These are phyloP conservation scores for Xylariaceae sp. DNA, from an alignment of 2,329 filamentous ascomycete genomes.

Conservation along the genomic window DNA sequence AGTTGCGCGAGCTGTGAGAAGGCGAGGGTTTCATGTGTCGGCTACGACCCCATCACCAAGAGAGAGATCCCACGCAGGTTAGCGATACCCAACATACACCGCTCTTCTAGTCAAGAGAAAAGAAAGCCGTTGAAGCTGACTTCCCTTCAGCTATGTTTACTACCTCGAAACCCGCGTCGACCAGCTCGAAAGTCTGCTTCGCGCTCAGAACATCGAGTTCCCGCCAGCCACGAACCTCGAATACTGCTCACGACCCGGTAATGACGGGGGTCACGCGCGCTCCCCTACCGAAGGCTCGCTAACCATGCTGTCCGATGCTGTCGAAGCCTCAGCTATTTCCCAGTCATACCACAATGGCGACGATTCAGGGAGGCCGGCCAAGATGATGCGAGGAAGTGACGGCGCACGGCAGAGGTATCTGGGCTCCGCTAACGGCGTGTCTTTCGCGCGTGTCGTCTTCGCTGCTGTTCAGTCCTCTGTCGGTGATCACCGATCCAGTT, in stretches of 20 bases:
- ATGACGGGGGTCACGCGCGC: slow-evolving; percentile 34
- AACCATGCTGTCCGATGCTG: slow-evolving; percentile 33
- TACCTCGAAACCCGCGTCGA: slow-evolving; percentile 86
- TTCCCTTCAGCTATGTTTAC: slow-evolving; percentile 72
- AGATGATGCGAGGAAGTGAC: slow-evolving; percentile 35
- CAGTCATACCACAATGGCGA: slow-evolving; percentile 35
- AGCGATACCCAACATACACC: slow-evolving; percentile 39
- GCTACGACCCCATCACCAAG: slow-evolving; percentile 95
- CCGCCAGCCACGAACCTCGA: slow-evolving; percentile 71
- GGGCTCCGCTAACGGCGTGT: slow-evolving; percentile 85
- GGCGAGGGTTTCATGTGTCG: slow-evolving; percentile 85
- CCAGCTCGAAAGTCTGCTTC: slow-evolving; percentile 76
- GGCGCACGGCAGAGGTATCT: slow-evolving; percentile 77
- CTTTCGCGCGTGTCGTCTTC: slow-evolving; percentile 90
- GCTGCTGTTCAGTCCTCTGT: slow-evolving; percentile 80
- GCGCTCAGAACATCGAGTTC: slow-evolving; percentile 66
- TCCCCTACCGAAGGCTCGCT: slow-evolving; percentile 36
- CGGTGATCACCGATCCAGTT: slow-evolving; percentile 62
- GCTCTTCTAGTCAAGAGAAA: neutral
- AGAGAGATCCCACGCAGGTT: slow-evolving; percentile 90
- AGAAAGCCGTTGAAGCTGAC: slow-evolving; percentile 15
- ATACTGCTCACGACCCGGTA: slow-evolving; percentile 50
- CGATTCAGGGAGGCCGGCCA: slow-evolving; percentile 54
- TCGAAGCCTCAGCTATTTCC: slow-evolving; percentile 30
- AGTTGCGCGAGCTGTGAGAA: slow-evolving; percentile 92